phyloP scores from a whole-genome alignment of 164 flowering plant genomes.

The Piper longum region DNA sequence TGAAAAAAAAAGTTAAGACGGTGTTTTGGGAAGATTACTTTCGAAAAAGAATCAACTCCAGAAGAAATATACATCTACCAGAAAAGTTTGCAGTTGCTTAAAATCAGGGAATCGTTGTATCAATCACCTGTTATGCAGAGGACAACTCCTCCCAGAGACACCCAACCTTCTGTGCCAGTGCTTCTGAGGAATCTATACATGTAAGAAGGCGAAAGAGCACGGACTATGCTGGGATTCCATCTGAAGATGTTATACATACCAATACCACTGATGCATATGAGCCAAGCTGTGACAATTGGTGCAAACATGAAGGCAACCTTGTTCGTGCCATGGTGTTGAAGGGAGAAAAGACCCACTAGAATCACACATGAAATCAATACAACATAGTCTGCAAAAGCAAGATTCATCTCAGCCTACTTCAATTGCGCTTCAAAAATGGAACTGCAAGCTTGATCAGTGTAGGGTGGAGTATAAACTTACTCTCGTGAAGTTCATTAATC shows the following conservation, averaged over 20 bases:
- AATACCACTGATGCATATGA: constrained; percentile 41
- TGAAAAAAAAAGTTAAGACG: too few relatives aligned
- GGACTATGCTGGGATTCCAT: constrained; percentile 52
- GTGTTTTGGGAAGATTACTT: background rate
- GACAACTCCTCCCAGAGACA: constrained; percentile 63
- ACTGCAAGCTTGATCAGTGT: background rate
- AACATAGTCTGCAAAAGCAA: constrained; percentile 30
- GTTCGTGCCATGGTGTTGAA: constrained; percentile 61
- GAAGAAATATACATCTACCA: too few relatives aligned
- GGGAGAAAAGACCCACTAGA: constrained; percentile 48
- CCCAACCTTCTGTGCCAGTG: constrained; percentile 57
- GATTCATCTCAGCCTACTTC: background rate
- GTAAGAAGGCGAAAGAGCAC: constrained; percentile 59
- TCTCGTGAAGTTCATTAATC: constrained; percentile 34
- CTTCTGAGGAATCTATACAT: constrained; percentile 39
- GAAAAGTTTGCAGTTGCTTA: background rate
- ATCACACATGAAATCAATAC: constrained; percentile 42
- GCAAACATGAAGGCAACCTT: constrained; percentile 65
- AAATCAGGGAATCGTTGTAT: background rate
- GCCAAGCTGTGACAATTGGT: constrained; percentile 57
- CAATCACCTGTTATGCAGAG: constrained; percentile 55
- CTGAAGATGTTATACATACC: constrained; percentile 52
- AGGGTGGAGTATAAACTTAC: constrained; percentile 20
- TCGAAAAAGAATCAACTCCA: background rate
- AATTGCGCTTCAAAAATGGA: background rate